Evolutionary conservation across 1,284 basidiomycete genomes (phyloP).

Genomic region (Wolfiporia cocos): DNA sequence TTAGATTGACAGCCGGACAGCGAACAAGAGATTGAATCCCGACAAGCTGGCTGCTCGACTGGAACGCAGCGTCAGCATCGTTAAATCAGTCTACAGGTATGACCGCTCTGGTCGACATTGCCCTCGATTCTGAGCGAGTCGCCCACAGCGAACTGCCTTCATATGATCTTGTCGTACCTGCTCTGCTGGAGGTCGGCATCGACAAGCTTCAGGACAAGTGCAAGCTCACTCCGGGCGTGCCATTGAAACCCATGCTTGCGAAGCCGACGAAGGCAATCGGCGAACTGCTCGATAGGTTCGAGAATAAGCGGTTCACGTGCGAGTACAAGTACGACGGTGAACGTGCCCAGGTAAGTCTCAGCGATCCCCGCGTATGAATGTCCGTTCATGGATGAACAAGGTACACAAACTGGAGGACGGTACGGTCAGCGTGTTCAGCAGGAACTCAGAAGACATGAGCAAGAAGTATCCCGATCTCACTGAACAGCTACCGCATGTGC

Average conservation of each 20-base stretch:
- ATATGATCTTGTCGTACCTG: constrained; percentile 94
- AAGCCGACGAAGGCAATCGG: constrained; percentile 99
- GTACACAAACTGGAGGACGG: constrained; percentile 83
- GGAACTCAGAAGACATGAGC: constrained; percentile 99
- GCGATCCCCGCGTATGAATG: no score
- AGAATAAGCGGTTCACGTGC: constrained; percentile 94
- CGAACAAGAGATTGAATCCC: constrained; percentile 64
- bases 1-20: constrained; percentile 29
- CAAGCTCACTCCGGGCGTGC: constrained; percentile 92
- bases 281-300: constrained; percentile 98
- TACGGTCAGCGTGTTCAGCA: constrained; percentile 83
- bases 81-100: constrained; percentile 93
- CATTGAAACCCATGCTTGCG: constrained; percentile 99
- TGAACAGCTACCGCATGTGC: constrained; percentile 83
- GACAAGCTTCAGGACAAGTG: constrained; percentile 69
- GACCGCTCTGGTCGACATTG: no score
- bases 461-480: constrained; percentile 98
- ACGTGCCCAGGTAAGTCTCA: constrained; percentile 73
- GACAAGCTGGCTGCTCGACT: constrained; percentile 73
- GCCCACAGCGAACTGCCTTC: constrained; percentile 84
- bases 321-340: constrained; percentile 99
- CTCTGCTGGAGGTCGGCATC: constrained; percentile 78
- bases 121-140: no score
- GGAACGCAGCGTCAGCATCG: constrained; percentile 73
- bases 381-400: constrained; percentile 28